Percentiles rank a stretch among this genome's conserved stretches.
Conservation (phyloP, 2,329 filamentous ascomycete species). For the Sclerotinia minor region DNA sequence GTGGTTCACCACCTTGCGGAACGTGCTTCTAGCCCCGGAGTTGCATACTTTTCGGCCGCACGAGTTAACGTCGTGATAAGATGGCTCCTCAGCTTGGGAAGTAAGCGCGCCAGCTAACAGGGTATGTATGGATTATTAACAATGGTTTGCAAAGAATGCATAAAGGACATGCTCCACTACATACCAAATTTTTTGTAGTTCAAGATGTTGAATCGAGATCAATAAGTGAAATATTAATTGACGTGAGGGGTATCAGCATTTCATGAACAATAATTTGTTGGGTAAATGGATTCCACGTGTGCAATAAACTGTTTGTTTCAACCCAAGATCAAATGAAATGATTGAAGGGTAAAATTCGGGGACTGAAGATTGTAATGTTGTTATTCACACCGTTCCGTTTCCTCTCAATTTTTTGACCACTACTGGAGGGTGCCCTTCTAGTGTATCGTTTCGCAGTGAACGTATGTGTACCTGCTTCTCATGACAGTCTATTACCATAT, state of each 20-base stretch:
- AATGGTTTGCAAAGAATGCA: neutral
- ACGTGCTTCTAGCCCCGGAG: too few species aligned
- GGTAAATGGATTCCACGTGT: neutral
- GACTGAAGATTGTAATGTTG: neutral
- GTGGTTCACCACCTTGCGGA: too few species aligned
- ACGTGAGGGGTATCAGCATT: neutral
- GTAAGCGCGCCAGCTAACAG: constrained; percentile 13
- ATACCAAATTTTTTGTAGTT: neutral
- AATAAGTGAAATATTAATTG: neutral
- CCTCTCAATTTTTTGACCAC: neutral
- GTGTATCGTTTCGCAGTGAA: neutral
- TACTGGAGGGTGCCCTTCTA: neutral
- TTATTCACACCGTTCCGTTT: neutral
- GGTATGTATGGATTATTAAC: neutral
- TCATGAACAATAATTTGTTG: neutral
- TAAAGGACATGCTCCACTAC: neutral
- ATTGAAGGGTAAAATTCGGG: neutral
- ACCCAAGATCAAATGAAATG: neutral
- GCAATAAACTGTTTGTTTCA: neutral
- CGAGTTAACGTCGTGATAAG: constrained; percentile 4
- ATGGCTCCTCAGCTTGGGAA: neutral
- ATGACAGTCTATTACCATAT: neutral
- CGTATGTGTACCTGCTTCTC: neutral
- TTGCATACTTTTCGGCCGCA: too few species aligned
- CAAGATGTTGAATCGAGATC: constrained; percentile 7